Conservation (phyloP, 768 basidiomycete species). For the Pleurotus citrinopileatus region DNA sequence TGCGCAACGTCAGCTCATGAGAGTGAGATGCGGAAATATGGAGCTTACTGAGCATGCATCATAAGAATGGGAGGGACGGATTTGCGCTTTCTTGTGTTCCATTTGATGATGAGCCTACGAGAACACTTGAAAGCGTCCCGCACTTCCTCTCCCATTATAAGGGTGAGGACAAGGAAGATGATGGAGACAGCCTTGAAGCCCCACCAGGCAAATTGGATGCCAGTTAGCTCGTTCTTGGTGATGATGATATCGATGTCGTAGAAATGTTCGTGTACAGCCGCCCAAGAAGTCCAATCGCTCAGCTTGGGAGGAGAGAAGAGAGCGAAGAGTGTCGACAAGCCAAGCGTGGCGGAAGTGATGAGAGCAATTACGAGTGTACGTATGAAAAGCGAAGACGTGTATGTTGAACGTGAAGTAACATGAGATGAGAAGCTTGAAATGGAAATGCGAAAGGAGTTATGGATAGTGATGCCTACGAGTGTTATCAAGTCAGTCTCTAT, state of each 20-base stretch:
- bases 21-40: not conserved
- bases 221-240: slow-evolving; percentile 20
- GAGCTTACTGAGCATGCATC: slow-evolving; percentile 22
- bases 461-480: slow-evolving; percentile 29
- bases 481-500: not conserved
- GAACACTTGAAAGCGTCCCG: slow-evolving; percentile 36
- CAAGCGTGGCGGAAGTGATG: slow-evolving; percentile 30
- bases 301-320: slow-evolving; percentile 24
- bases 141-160: slow-evolving; percentile 36
- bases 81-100: slow-evolving; percentile 5
- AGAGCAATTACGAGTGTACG: slow-evolving; percentile 50
- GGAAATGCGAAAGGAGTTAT: slow-evolving; percentile 25
- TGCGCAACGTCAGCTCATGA: not conserved
- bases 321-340: slow-evolving; percentile 28
- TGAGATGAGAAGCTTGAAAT: slow-evolving; percentile 25
- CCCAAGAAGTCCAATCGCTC: slow-evolving; percentile 44
- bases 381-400: slow-evolving; percentile 47
- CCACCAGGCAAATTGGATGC: slow-evolving; percentile 37
- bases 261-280: slow-evolving; percentile 40
- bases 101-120: not conserved
- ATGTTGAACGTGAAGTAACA: slow-evolving; percentile 37
- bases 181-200: slow-evolving; percentile 34
- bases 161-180: slow-evolving; percentile 32
- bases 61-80: slow-evolving; percentile 12
- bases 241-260: slow-evolving; percentile 30